These are phyloP conservation scores for Alternaria dauci DNA, from an alignment of 2,329 filamentous ascomycete species.

Conservation along the genomic window DNA sequence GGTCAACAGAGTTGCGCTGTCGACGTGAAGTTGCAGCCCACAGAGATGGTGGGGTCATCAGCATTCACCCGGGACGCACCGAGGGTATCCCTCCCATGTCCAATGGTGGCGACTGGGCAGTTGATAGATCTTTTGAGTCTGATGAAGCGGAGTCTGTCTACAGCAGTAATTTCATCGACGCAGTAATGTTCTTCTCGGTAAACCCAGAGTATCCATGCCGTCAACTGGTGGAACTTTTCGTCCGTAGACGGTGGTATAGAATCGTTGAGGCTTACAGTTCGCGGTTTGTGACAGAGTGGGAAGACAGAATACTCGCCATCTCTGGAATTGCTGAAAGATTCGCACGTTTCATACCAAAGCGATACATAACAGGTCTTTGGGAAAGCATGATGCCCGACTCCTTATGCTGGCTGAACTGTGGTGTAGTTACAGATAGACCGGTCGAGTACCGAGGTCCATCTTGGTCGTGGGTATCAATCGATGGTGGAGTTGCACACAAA, in stretches of 20 bases:
- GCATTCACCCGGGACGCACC: rapidly evolving
- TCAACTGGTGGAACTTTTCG: rapidly evolving
- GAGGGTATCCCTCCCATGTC: rapidly evolving
- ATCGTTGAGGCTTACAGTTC: neutral
- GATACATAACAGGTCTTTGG: neutral
- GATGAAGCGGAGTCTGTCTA: neutral
- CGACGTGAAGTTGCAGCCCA: rapidly evolving
- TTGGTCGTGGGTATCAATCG: neutral
- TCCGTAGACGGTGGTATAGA: rapidly evolving
- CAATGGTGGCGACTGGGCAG: rapidly evolving
- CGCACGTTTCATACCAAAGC: rapidly evolving
- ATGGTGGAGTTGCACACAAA: rapidly evolving
- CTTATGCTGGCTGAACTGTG: rapidly evolving
- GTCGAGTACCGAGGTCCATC: neutral
- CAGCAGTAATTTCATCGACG: neutral
- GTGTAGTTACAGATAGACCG: rapidly evolving
- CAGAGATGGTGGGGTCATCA: no score
- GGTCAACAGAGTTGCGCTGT: neutral
- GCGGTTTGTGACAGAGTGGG: neutral
- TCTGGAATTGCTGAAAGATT: neutral
- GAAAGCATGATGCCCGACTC: rapidly evolving
- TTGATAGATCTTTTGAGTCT: rapidly evolving
- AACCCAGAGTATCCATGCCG: neutral
- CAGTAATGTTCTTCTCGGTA: neutral
- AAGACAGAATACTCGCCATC: neutral